Evolutionary conservation across 371 early-diverging fungal genomes (phyloP).

Genomic region (Choanephora cucurbitarum): DNA sequence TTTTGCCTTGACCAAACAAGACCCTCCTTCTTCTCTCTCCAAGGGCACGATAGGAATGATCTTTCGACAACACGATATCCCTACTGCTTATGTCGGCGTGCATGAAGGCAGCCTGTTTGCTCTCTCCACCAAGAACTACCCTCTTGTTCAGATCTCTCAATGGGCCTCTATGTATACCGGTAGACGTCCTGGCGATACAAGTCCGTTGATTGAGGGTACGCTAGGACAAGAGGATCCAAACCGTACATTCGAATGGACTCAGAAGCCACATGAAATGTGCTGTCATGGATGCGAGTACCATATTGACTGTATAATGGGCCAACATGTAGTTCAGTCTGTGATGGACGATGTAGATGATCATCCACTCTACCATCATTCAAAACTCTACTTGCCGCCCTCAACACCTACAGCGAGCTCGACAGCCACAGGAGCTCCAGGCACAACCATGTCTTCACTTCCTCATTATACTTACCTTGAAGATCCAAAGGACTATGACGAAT

Average conservation of each 20-base stretch:
- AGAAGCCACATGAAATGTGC: conserved; percentile 22
- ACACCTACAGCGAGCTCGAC: background rate
- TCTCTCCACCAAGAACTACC: conserved; percentile 59
- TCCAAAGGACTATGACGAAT: conserved; percentile 1
- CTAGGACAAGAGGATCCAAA: background rate
- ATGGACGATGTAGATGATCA: conserved; percentile 10
- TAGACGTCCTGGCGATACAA: conserved; percentile 32
- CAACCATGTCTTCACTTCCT: conserved; percentile 1
- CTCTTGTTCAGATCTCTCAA: conserved; percentile 51
- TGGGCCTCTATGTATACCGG: conserved; percentile 47
- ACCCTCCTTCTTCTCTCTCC: conserved; percentile 27
- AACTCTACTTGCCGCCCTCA: conserved; percentile 9
- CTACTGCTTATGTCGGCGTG: conserved; percentile 56
- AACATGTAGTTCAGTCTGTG: conserved; percentile 23
- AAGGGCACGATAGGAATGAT: conserved; percentile 31
- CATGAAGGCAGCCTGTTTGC: conserved; percentile 61
- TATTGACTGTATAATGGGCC: conserved; percentile 38
- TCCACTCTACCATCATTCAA: background rate
- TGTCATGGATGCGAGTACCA: conserved; percentile 42
- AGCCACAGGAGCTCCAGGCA: conserved; percentile 1
- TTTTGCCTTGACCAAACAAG: conserved; percentile 36
- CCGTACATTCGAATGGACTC: conserved; percentile 14
- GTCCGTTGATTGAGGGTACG: conserved; percentile 23
- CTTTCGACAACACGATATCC: conserved; percentile 4
- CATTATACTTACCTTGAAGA: background rate